Base-by-base conservation (phyloP, 768 basidiomycete genomes). In the Serendipita sp. region DNA sequence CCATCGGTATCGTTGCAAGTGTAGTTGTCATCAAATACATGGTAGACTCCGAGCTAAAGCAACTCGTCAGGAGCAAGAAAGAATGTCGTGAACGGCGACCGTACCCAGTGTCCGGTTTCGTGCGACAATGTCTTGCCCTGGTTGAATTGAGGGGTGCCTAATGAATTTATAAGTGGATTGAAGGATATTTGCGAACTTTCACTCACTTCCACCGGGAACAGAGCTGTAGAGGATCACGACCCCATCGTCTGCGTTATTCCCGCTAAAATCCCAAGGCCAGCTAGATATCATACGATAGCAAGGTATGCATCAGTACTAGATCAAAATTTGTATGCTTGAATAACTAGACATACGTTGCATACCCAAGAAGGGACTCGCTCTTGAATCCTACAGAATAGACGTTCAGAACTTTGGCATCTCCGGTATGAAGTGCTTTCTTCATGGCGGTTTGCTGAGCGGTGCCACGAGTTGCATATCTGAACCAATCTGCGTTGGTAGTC, bases 241-340 rank as follows among this genome's bases (percentile, higher is more conserved):
- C 16, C 76, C 77, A 63, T 78, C 77, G 58, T 75, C 70, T n/a
- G 63, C 64, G 11, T 74, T 71, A 7, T 62, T 65, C 15, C 47
- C 63, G 5, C 38, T 35, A 67, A 75, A 77, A 45, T 69, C 65
- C 18, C 64, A 69, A 3, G 76, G 78, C 68, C 76, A 77, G 7
- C 76, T 76, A 11, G 24, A 24, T 75, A 64, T 63, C 73, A 75
- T 16, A 76, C 76, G 3, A 76, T 24, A 24, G 24, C 1, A 24
- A 24, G 24, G 1, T 24, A 24, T 24, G 24, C 24, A 70, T 5
- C 74, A 69, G 13, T 46, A 13, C 18, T 46, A 13, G 45, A 18
- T 46, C 45, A 18, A 13, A 13, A 1, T 18, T 1, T 1, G 13
- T 46, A 46, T 18, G 1, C 13, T 13, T 15, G 64, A 24, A 24